Evolutionary conservation across 495 filamentous ascomycete species (phyloP), one percentile per base, ranked within the genome.

Genomic region (Filosporella fistucella): DNA sequence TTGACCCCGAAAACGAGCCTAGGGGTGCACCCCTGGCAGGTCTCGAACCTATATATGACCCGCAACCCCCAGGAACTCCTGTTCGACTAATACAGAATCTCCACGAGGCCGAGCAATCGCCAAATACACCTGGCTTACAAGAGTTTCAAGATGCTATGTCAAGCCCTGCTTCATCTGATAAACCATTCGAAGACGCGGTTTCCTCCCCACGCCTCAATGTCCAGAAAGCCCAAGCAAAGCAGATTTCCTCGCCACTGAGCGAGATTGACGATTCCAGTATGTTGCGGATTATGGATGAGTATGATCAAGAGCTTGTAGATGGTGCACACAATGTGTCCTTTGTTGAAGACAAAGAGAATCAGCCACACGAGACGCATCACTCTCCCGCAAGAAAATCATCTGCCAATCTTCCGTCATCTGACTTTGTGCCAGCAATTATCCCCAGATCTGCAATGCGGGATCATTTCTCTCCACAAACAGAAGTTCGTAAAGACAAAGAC

Each of bases 211-310:
- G 26, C 14, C 23, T 52, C 2, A 25, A 52, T 18, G 11, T 45
- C 17, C 1, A 16, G 1, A 38, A 47, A 10, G n/a, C 4, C 33
- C 22, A 16, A 22, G 26, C 46, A 3, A 59, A 58, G 34, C 54
- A 63, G 10, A 38, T 50, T 1, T 74, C 72, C 12, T 68, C 69
- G 23, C 64, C 62, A 16, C 42, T 69, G 23, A 69, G 62, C 40
- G 68, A 77, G 18, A 57, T 54, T 9, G 72, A 74, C 43, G 70
- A 76, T n/a, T 58, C 51, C 11, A 71, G 68, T 34, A 58, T 74
- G 4, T 44, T 72, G 17, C 58, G 68, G 44, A 49, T 77, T 7
- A 67, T 72, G 4, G 66, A 68, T 29, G 70, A 74, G 35, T 45
- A 71, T 11, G 72, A 75, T 25, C 28, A 56, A 26, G 47, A 38